phyloP scores from a whole-genome alignment of 2,329 filamentous ascomycete species.

The Claviceps sp. region DNA sequence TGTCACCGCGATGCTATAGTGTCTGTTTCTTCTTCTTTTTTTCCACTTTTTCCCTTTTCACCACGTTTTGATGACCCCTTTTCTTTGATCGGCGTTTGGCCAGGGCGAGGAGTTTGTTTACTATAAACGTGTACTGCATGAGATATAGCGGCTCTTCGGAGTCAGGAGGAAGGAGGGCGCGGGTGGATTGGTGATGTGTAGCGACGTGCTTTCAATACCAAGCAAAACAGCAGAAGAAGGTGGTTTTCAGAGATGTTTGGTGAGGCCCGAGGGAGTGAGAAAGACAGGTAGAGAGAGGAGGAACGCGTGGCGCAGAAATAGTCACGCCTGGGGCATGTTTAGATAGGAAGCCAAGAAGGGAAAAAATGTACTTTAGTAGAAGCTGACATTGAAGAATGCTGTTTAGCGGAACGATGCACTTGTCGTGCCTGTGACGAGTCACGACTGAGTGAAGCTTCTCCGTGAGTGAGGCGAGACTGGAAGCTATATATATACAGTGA shows the following conservation, averaged over 20 bases:
- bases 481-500: too few species aligned
- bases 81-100: conserved; percentile 13
- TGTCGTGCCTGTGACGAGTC: not conserved
- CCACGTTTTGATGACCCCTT: conserved; percentile 8
- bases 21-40: not conserved
- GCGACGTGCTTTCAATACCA: conserved; percentile 13
- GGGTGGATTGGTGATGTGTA: conserved; percentile 2
- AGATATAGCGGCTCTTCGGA: conserved; percentile 7
- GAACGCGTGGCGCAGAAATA: too few species aligned
- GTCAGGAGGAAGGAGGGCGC: not conserved
- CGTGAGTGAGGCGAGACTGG: too few species aligned
- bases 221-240: conserved; percentile 7
- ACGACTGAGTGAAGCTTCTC: too few species aligned
- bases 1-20: not conserved
- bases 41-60: not conserved
- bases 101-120: conserved; percentile 5
- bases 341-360: conserved; percentile 13
- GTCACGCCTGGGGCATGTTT: conserved; percentile 13
- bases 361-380: conserved; percentile 31
- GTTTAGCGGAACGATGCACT: not conserved
- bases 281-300: too few species aligned
- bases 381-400: conserved; percentile 13
- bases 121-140: conserved; percentile 11
- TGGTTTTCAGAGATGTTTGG: not conserved
- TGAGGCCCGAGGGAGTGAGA: not conserved